A percentile compares a stretch with the other conserved stretches of the same genome.
Conservation (phyloP, 768 basidiomycete genomes). For the Pluteus cervinus region DNA sequence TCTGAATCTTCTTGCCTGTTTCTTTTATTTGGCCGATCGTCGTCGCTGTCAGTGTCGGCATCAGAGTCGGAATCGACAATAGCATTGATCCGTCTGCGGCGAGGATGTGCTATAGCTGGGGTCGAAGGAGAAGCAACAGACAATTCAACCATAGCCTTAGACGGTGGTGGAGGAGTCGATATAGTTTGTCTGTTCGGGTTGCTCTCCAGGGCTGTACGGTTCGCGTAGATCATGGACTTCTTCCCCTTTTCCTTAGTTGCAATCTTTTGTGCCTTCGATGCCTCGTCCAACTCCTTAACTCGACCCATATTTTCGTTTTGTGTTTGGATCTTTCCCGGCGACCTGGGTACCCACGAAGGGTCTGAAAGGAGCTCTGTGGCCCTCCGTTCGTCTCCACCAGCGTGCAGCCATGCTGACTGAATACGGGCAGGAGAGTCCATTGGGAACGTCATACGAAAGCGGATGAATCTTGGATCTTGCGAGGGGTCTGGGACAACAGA, state of each 20-base stretch:
- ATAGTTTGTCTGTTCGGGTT: conserved; percentile 24
- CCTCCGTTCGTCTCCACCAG: conserved; percentile 52
- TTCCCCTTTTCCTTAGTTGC: conserved; percentile 72
- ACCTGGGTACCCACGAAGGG: conserved; percentile 41
- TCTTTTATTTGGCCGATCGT: conserved; percentile 24
- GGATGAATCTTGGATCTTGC: conserved; percentile 39
- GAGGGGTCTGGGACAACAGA: conserved; percentile 23
- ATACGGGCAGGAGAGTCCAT: conserved; percentile 36
- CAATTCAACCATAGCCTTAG: conserved; percentile 32
- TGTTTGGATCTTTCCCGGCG: conserved; percentile 14
- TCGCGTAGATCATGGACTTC: conserved; percentile 78
- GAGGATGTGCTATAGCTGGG: conserved; percentile 31
- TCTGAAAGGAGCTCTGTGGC: conserved; percentile 58
- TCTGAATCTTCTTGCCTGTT: conserved; percentile 29
- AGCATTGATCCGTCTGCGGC: conserved; percentile 51
- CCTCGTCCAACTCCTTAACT: conserved; percentile 69
- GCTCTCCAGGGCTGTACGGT: conserved; percentile 46
- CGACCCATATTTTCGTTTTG: conserved; percentile 44
- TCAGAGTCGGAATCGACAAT: conserved; percentile 69
- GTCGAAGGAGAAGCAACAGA: conserved; percentile 23
- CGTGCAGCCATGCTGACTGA: conserved; percentile 62
- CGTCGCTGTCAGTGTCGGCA: conserved; percentile 43
- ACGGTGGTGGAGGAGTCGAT: conserved; percentile 34
- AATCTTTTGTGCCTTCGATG: conserved; percentile 57
- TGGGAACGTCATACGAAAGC: conserved; percentile 62